These are phyloP conservation scores for Dalbergia cultrata DNA, from an alignment of 306 rosid genomes.

Conservation along the genomic window DNA sequence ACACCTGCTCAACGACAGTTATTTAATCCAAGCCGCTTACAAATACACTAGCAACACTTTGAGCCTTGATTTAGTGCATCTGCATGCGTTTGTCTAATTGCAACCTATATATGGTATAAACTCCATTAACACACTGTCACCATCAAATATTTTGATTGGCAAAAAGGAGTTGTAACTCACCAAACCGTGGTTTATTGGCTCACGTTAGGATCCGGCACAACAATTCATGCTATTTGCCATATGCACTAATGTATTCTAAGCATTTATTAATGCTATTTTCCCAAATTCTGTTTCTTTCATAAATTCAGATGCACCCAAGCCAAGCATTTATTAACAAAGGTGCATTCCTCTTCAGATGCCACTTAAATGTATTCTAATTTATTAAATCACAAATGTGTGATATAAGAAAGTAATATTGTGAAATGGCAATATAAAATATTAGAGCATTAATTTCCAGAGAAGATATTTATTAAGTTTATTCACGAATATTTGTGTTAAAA, in stretches of 20 bases:
- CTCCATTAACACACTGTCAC: constrained; percentile 3
- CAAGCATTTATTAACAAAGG: background rate
- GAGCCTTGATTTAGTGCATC: constrained; percentile 19
- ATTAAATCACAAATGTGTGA: constrained; percentile 1
- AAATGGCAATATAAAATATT: background rate
- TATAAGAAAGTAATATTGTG: background rate
- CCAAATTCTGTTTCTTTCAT: background rate
- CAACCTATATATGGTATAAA: constrained; percentile 12
- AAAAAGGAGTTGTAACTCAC: constrained; percentile 45
- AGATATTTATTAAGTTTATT: too few species aligned
- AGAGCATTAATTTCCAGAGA: background rate
- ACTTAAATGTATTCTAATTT: background rate
- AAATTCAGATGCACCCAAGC: background rate
- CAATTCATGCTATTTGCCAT: background rate
- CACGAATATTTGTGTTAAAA: too few species aligned
- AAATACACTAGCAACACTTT: background rate
- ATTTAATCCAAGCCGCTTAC: constrained; percentile 32
- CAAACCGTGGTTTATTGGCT: constrained; percentile 10
- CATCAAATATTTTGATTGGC: background rate
- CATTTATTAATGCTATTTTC: constrained; percentile 1
- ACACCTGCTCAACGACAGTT: background rate
- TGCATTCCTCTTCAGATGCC: constrained; percentile 49
- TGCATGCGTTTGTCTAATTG: constrained; percentile 9
- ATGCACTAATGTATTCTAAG: too few species aligned
- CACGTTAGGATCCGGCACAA: background rate